Conservation (phyloP, 2,329 filamentous ascomycete species). For the Botrytis cinerea region DNA sequence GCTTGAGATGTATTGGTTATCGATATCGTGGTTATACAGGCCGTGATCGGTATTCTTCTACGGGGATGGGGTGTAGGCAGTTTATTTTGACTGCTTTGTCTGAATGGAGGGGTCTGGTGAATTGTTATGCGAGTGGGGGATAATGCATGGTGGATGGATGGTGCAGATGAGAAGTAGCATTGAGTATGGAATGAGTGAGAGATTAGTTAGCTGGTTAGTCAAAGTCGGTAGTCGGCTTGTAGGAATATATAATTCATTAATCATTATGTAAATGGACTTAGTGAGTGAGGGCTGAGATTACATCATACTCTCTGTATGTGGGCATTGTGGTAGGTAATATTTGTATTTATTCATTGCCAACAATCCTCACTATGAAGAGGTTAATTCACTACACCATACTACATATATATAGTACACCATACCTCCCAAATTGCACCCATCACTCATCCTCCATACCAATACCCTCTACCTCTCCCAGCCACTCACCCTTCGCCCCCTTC, state of each 20-base stretch:
- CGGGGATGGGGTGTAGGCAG: too few relatives aligned
- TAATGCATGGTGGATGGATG: background rate
- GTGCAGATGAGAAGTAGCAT: background rate
- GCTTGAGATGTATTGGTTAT: background rate
- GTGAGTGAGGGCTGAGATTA: background rate
- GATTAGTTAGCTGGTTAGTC: background rate
- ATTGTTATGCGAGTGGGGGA: background rate
- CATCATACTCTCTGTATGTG: background rate
- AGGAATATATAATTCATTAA: background rate
- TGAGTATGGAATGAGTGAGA: background rate
- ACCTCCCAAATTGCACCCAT: background rate
- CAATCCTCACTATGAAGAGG: background rate
- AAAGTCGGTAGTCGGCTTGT: background rate
- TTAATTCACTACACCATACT: background rate
- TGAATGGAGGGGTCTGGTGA: background rate
- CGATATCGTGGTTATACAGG: background rate
- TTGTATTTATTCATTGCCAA: background rate
- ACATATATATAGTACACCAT: background rate
- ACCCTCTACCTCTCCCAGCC: slow-evolving; percentile 41
- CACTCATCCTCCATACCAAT: slow-evolving; percentile 41
- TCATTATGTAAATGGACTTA: background rate
- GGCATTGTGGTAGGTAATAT: background rate
- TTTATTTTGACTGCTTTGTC: background rate
- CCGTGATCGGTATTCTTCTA: background rate
- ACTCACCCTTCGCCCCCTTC: slow-evolving; percentile 59